Base-by-base conservation (phyloP, 495 filamentous ascomycete genomes). In the Penicillium odoratum region DNA sequence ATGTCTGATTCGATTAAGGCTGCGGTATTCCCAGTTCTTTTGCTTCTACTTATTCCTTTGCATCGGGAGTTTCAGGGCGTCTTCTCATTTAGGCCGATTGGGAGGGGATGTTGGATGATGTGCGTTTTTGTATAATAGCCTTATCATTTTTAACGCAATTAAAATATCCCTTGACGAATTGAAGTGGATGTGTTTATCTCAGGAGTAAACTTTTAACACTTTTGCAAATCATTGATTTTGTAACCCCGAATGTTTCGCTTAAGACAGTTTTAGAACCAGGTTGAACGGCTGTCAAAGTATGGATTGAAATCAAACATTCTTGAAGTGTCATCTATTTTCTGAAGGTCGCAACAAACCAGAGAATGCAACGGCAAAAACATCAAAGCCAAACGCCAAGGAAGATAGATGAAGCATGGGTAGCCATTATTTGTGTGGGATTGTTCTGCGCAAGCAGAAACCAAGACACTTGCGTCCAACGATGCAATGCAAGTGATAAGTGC, bases 31-130 rank as follows among this genome's bases (percentile, higher is more conserved):
- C 38, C 38, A 38, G 34, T 13, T 21, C 34, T 5, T 40, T 40
- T 47, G 11, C 34, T 51, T 26, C 31, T 40, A 15, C 26, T 36
- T 40, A 11, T 51, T 36, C 16, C 25, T 51, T 36, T 15, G 25
- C 29, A 51, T 51, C 26, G 8, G 48, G 31, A 38, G 30, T 51
- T 38, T 51, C n/a, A 38, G 25, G 48, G 48, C 31, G 48, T 26
- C 31, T 29, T 21, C 29, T 38, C 25, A 28, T 13, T 38, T 38
- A 15, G 30, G 30, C 16, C 15, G 33, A 38, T 38, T 40, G 30
- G 30, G 16, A 15, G 26, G 18, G 30, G 48, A 28, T 36, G 26
- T 36, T 38, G 48, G 31, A 51, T 40, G 48, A 40, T 51, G 31
- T 51, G 48, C 30, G 15, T 7, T 4, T 21, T 51, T 51, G 48